These are phyloP conservation scores for Pterocarpus santalinus DNA, from an alignment of 306 rosid genomes.

Conservation along the genomic window DNA sequence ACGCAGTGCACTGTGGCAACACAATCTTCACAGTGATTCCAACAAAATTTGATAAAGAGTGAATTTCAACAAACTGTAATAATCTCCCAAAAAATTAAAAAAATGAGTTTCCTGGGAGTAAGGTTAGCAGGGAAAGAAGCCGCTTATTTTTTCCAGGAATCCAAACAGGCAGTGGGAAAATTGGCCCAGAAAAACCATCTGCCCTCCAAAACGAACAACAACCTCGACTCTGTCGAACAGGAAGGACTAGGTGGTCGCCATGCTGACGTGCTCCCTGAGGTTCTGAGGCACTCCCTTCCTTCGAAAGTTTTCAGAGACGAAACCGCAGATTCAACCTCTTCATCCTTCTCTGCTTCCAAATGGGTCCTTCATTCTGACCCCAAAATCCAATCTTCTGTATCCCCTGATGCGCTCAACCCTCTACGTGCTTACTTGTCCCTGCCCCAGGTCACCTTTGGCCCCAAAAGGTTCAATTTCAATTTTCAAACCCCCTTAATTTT, in stretches of 20 bases:
- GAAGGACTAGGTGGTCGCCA: conserved; percentile 6
- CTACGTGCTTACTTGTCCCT: conserved; percentile 73
- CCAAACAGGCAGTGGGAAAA: conserved; percentile 81
- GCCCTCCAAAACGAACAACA: conserved; percentile 40
- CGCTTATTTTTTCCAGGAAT: conserved; percentile 87
- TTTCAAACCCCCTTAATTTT: not conserved
- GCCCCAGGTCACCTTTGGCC: conserved; percentile 92
- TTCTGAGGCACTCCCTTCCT: conserved; percentile 82
- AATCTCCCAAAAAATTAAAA: not conserved
- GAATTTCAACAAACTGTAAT: not conserved
- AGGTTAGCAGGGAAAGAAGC: conserved; percentile 92
- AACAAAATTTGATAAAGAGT: not conserved
- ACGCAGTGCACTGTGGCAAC: not conserved
- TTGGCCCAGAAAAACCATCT: conserved; percentile 53
- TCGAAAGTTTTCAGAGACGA: conserved; percentile 63
- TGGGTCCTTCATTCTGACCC: conserved; percentile 74
- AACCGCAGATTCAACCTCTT: conserved; percentile 35
- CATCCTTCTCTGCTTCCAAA: conserved; percentile 73
- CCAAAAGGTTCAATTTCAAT: conserved; percentile 67
- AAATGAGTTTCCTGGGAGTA: conserved; percentile 90
- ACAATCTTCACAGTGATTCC: not conserved
- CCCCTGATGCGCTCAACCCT: conserved; percentile 77
- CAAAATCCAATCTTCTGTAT: conserved; percentile 43
- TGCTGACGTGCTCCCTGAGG: conserved; percentile 88
- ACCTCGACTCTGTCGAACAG: conserved; percentile 33